Evolutionary conservation across 352 stramenopile genomes (phyloP).

Genomic region (Thalassiosira hispida): DNA sequence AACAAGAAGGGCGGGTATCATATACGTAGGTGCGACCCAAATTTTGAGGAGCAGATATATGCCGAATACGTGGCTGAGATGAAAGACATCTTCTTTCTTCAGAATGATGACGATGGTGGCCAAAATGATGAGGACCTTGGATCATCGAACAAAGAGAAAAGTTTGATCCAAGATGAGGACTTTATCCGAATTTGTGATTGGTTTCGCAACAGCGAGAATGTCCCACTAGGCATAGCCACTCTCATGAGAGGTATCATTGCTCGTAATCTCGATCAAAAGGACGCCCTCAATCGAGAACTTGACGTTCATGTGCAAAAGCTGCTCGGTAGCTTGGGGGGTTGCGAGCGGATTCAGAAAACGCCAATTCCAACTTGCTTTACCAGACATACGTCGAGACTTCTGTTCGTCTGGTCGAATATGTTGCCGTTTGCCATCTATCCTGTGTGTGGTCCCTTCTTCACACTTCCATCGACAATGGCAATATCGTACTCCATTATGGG

Average conservation of each 20-base stretch:
- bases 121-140: background rate
- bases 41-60: conserved; percentile 48
- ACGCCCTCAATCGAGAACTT: conserved; percentile 44
- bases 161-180: background rate
- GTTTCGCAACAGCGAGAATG: conserved; percentile 32
- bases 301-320: conserved; percentile 50
- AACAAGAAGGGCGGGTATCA: conserved; percentile 57
- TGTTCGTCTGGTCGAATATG: conserved; percentile 54
- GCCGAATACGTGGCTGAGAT: conserved; percentile 53
- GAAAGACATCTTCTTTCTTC: conserved; percentile 53
- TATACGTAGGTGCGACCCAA: conserved; percentile 19
- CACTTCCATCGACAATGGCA: conserved; percentile 37
- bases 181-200: conserved; percentile 22
- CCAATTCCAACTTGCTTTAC: conserved; percentile 60
- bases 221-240: conserved; percentile 38
- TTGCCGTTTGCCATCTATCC: conserved; percentile 55
- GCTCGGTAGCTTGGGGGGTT: conserved; percentile 37
- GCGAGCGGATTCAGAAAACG: conserved; percentile 53
- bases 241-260: conserved; percentile 52
- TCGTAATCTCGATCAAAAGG: conserved; percentile 21
- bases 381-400: conserved; percentile 46
- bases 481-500: conserved; percentile 56
- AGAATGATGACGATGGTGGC: no score
- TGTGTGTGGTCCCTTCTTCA: conserved; percentile 34
- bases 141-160: no score